Percentiles rank a stretch among this genome's conserved stretches.
phyloP scores from a whole-genome alignment of 805 yeast genomes.

The Yarrowia hollandica region DNA sequence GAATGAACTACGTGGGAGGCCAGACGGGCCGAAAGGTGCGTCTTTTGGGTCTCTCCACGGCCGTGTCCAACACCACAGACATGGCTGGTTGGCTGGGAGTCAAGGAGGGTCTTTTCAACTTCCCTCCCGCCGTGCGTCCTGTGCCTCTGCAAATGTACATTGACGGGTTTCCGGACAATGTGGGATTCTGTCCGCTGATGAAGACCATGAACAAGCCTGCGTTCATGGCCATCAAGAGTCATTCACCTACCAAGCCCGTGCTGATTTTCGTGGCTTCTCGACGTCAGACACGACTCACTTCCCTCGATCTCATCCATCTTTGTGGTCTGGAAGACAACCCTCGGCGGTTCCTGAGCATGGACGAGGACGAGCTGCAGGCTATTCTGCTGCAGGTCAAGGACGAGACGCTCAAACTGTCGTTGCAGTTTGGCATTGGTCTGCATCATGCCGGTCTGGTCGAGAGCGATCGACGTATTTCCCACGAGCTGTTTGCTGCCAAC shows the following conservation, averaged over 20 bases:
- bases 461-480: conserved; percentile 67
- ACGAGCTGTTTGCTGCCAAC: conserved; percentile 65
- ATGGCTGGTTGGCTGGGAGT: conserved; percentile 85
- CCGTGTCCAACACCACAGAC: conserved; percentile 81
- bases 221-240: conserved; percentile 87
- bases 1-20: conserved; percentile 71
- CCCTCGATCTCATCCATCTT: conserved; percentile 71
- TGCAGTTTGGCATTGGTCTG: conserved; percentile 77
- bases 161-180: conserved; percentile 80
- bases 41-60: conserved; percentile 77
- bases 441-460: conserved; percentile 84
- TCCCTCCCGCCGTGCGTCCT: conserved; percentile 80
- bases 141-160: conserved; percentile 85
- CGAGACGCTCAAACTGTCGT: conserved; percentile 71
- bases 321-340: conserved; percentile 81
- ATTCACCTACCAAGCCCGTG: conserved; percentile 82
- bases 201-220: conserved; percentile 88
- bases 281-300: conserved; percentile 78
- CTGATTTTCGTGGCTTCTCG: conserved; percentile 83
- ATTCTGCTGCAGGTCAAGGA: conserved; percentile 64
- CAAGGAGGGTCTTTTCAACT: conserved; percentile 68
- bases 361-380: conserved; percentile 59
- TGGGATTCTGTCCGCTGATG: conserved; percentile 82
- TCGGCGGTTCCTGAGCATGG: conserved; percentile 64
- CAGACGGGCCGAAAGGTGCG: conserved; percentile 62